A percentile compares a stretch with the other conserved stretches of the same genome.
These are phyloP conservation scores for Dipodascus geniculatus DNA, from an alignment of 805 yeast genomes.

Conservation along the genomic window DNA sequence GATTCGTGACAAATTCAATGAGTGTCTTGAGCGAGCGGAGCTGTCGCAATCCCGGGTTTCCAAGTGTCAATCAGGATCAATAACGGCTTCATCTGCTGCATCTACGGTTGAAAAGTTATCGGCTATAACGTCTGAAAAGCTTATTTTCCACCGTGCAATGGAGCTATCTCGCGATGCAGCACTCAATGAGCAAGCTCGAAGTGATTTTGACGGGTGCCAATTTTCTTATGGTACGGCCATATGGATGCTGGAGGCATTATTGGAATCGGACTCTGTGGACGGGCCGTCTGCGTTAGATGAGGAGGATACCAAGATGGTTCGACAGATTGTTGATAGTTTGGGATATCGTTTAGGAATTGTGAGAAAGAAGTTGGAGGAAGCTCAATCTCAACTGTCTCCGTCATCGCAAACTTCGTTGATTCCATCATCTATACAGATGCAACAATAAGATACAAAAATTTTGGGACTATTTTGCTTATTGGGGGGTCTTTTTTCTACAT, in stretches of 20 bases:
- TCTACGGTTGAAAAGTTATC: neutral
- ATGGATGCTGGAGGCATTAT: conserved; percentile 88
- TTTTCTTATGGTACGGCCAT: conserved; percentile 80
- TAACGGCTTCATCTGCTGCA: neutral
- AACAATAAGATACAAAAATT: neutral
- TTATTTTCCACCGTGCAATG: conserved; percentile 84
- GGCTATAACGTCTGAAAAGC: conserved; percentile 54
- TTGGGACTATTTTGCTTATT: conserved; percentile 1
- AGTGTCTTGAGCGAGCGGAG: conserved; percentile 81
- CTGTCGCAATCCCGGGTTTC: conserved; percentile 46
- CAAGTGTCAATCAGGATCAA: conserved; percentile 11
- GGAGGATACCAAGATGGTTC: conserved; percentile 20
- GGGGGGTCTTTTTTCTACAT: too few species aligned
- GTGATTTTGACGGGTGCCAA: conserved; percentile 68
- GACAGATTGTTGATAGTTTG: neutral
- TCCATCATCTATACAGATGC: conserved; percentile 1
- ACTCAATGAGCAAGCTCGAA: conserved; percentile 67
- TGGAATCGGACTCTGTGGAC: conserved; percentile 35
- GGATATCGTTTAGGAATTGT: neutral
- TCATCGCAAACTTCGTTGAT: neutral
- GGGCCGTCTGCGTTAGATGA: conserved; percentile 58
- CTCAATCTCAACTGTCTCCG: neutral
- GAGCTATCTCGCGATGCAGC: conserved; percentile 92
- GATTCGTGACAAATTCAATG: conserved; percentile 83
- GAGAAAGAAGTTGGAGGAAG: neutral